Evolutionary conservation across 306 rosid species (phyloP).

Genomic region (Hylodesmum podocarpum): DNA sequence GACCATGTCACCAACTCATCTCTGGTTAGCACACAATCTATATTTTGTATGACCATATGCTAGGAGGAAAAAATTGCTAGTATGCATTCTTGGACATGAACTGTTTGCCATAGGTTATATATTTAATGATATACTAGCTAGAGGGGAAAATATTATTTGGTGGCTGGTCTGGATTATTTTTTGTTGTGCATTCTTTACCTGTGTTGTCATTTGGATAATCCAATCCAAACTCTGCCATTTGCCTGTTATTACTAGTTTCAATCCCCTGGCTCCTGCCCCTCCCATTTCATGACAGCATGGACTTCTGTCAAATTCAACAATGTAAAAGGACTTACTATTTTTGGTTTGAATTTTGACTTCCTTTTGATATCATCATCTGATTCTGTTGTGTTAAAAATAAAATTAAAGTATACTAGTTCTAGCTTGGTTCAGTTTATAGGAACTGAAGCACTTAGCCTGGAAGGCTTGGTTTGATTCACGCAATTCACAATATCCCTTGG

Average conservation of each 20-base stretch:
- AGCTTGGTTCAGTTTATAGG: not conserved
- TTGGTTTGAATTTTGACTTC: not conserved
- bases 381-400: not conserved
- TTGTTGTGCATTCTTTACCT: not conserved
- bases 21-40: slow-evolving; percentile 56
- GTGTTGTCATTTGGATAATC: not conserved
- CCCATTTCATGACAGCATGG: not conserved
- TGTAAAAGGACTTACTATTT: not conserved
- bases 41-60: not conserved
- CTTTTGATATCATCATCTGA: not conserved
- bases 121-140: not conserved
- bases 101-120: not conserved
- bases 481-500: not conserved
- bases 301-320: not conserved
- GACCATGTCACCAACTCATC: slow-evolving; percentile 97
- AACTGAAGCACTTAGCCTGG: not conserved
- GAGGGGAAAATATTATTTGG: not conserved
- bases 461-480: not conserved
- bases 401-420: not conserved
- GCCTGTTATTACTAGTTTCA: not conserved
- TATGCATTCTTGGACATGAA: slow-evolving; percentile 23
- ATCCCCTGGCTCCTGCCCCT: not conserved
- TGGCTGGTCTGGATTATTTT: slow-evolving; percentile 12
- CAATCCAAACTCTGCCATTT: not conserved
- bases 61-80: not conserved